Evolutionary conservation across 208 protist species (phyloP), one percentile per base, ranked within the genome.

Genomic region (Leishmania arabica): DNA sequence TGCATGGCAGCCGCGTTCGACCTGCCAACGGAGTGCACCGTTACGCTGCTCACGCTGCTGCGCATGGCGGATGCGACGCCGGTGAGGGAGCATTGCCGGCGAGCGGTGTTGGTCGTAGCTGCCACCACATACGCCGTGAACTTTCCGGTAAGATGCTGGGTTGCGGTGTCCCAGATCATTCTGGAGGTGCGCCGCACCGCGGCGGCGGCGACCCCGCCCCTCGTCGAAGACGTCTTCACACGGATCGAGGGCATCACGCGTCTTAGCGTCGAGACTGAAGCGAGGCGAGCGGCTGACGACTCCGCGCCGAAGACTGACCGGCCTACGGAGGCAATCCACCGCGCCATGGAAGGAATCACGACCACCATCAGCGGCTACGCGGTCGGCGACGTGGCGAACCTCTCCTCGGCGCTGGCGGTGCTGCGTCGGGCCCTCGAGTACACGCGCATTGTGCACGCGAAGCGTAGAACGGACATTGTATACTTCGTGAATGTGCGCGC

Each of bases 21-120:
- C 34, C 85, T 96, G n/a, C 83, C 86, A 42, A 96, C 91, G 9
- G 94, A 97, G 86, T 93, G 90, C 77, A 92, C 92, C 42, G 92
- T 91, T 19, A 91, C 92, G 47, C 83, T 96, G 78, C 68, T 92
- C 27, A 87, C 91, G 24, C 79, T 97, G 53, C 79, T 97, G 74
- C 87, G 87, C 70, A 92, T 95, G 86, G 82, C 88, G 31, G 84
- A 89, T 49, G 88, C 83, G 74, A 89, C 85, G 19, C 72, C 85
- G 17, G 84, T 94, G 75, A 86, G 89, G n/a, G 84, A 72, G 68
- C 72, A 79, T 51, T 96, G 93, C 80, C 84, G 83, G 17, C 78
- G 76, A 7, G 90, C 91, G 66, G 81, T 96, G 21, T 83, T 98
- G 68, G 84, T 87, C 27, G 92, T 95, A 11, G 91, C 93, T 17